Conservation (phyloP, 2,329 filamentous ascomycete species). For the Geoglossum cookeanum region DNA sequence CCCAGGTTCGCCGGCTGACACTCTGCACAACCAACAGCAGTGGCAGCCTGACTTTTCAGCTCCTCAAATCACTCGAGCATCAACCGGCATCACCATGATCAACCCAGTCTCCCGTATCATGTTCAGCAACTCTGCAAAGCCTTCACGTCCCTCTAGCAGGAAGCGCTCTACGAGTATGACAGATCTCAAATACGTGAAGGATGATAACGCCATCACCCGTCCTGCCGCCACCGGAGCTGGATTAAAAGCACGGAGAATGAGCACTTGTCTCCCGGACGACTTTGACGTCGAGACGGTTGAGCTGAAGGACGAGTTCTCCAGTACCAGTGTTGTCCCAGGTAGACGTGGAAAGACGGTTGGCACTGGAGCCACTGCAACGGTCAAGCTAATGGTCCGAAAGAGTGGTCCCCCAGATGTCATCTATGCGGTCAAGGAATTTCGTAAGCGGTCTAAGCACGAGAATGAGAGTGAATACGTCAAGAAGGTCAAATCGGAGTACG, state of each 20-base stretch:
- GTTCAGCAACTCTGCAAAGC: slow-evolving; percentile 10
- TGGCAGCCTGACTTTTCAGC: slow-evolving; percentile 5
- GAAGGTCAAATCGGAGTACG: slow-evolving; percentile 83
- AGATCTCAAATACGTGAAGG: slow-evolving; percentile 9
- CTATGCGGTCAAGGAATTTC: slow-evolving; percentile 78
- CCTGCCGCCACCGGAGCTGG: slow-evolving; percentile 53
- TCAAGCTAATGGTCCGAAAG: slow-evolving; percentile 61
- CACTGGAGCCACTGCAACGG: slow-evolving; percentile 65
- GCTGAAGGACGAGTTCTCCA: slow-evolving; percentile 50
- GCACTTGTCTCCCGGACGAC: slow-evolving; percentile 52
- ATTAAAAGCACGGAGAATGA: slow-evolving; percentile 61
- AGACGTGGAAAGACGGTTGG: slow-evolving; percentile 58
- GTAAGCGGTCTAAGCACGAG: slow-evolving; percentile 50
- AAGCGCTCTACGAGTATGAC: slow-evolving; percentile 15
- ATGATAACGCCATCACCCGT: slow-evolving; percentile 21
- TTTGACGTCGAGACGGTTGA: slow-evolving; percentile 53
- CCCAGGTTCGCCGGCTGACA: slow-evolving; percentile 19
- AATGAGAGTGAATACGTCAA: slow-evolving; percentile 58
- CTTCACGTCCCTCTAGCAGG: slow-evolving; percentile 8
- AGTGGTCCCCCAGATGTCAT: slow-evolving; percentile 37
- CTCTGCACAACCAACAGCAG: slow-evolving; percentile 10
- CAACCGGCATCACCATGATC: slow-evolving; percentile 12
- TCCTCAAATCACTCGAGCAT: slow-evolving; percentile 9
- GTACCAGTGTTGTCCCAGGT: slow-evolving; percentile 49
- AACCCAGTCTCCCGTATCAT: slow-evolving; percentile 12